Evolutionary conservation across 1,284 basidiomycete species (phyloP), one percentile per base, ranked within the genome.

Genomic region (Salmacisia buchloeana): DNA sequence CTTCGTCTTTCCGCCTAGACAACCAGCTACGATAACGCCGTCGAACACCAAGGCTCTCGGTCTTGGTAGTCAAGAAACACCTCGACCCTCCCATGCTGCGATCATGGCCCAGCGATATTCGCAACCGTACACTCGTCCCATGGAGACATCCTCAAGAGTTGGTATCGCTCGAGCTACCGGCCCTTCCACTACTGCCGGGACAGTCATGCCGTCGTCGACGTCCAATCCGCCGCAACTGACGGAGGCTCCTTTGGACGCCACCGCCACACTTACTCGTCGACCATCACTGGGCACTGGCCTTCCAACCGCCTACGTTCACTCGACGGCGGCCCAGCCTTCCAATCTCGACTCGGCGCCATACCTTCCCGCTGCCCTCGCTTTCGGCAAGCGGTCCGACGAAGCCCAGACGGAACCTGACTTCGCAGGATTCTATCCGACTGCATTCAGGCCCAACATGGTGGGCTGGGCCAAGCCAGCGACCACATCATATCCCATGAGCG

Each of bases 401-500:
- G 4, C 25, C 12, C 27, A 54, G 27, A 9, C 49, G 9, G 27
- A 27, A 15, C 15, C 29, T 7, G 49, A 54, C 27, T 15, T n/a
- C 3, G 31, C 49, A 0, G 34, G 21, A 6, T n/a, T 54, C 18
- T 12, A 54, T 54, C 29, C 25, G 29, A 31, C 49, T 18, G 29
- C 27, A 27, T 54, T 54, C 49, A 2, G 49, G 18, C 49, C 49
- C 12, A n/a, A 27, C 2, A 31, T 54, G 6, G 49, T 54, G 25
- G 49, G 49, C 25, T 54, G 49, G 49, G 27, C 49, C 13, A 54
- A 54, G 21, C 49, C 49, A 5, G 49, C 49, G 15, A 54, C 29
- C 13, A 54, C 49, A 3, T 54, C 49, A n/a, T 54, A 54, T n/a
- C 49, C 49, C 23, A 54, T 54, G 13, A 29, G 49, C 49, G n/a